phyloP scores from a whole-genome alignment of 1,139 yeast genomes.

The Arxiozyma bovina region DNA sequence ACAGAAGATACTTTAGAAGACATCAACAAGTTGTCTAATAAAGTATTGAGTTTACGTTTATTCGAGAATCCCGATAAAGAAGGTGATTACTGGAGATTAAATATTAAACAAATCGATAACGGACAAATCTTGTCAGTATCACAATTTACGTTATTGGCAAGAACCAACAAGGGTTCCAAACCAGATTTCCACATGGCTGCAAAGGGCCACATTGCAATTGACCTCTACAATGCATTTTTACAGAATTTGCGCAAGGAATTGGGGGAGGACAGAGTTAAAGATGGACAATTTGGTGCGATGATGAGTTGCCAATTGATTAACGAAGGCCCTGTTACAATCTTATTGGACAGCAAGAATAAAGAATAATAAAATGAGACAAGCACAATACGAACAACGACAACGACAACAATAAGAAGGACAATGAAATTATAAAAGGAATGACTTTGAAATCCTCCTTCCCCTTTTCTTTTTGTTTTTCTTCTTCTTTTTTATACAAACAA shows the following conservation, averaged over 20 bases:
- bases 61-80: slow-evolving; percentile 52
- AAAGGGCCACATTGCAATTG: slow-evolving; percentile 64
- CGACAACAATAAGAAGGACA: too few relatives aligned
- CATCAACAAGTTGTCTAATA: slow-evolving; percentile 57
- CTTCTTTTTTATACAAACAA: background rate
- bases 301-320: slow-evolving; percentile 84
- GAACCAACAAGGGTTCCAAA: slow-evolving; percentile 78
- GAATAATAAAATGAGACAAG: background rate
- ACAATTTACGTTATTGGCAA: slow-evolving; percentile 83
- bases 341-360: slow-evolving; percentile 29
- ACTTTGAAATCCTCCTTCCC: background rate
- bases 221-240: slow-evolving; percentile 57
- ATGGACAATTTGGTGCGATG: slow-evolving; percentile 93
- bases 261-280: slow-evolving; percentile 60
- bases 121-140: slow-evolving; percentile 67
- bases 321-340: slow-evolving; percentile 45
- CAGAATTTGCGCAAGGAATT: slow-evolving; percentile 40
- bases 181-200: slow-evolving; percentile 92
- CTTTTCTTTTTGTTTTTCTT: too few relatives aligned
- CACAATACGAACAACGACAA: too few relatives aligned
- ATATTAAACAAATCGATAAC: slow-evolving; percentile 37
- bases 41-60: slow-evolving; percentile 53
- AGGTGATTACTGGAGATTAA: slow-evolving; percentile 52
- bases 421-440: too few relatives aligned
- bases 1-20: slow-evolving; percentile 69